phyloP scores from a whole-genome alignment of 78 protist genomes.

The Guillardia theta region DNA sequence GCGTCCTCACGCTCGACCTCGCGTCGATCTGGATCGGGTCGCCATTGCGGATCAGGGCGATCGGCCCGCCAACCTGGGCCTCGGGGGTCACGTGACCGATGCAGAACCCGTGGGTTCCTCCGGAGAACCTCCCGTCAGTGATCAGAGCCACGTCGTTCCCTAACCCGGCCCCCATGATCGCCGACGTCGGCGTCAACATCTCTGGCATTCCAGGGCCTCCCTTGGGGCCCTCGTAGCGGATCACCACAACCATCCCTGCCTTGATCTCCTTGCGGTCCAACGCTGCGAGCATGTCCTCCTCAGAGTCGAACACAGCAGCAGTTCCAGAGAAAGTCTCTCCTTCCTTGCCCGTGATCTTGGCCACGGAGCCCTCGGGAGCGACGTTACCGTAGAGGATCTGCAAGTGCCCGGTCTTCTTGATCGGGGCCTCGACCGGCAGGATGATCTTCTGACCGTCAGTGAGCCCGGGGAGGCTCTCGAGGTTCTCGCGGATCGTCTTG shows the following conservation, averaged over 20 bases:
- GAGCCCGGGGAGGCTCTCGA: constrained; percentile 16
- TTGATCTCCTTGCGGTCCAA: constrained; percentile 59
- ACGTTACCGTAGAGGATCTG: constrained; percentile 68
- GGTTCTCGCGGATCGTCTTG: constrained; percentile 71
- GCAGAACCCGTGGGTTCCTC: constrained; percentile 73
- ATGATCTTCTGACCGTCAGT: constrained; percentile 62
- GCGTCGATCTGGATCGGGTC: constrained; percentile 55
- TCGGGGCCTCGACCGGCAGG: constrained; percentile 57
- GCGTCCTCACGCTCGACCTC: background rate
- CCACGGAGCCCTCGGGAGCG: constrained; percentile 77
- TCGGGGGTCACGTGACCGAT: constrained; percentile 67
- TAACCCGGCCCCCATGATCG: constrained; percentile 62
- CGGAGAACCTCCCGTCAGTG: constrained; percentile 67
- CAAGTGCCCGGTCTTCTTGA: constrained; percentile 53
- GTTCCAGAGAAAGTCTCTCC: constrained; percentile 42
- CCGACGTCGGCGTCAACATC: constrained; percentile 49
- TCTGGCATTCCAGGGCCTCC: constrained; percentile 79
- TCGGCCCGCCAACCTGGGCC: constrained; percentile 65
- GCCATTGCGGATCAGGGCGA: constrained; percentile 66
- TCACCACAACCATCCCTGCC: constrained; percentile 54
- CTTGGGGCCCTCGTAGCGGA: constrained; percentile 77
- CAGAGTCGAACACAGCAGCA: constrained; percentile 70
- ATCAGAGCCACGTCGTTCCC: constrained; percentile 70
- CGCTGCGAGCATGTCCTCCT: constrained; percentile 58
- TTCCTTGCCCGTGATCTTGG: constrained; percentile 80